Percentiles rank a stretch among this genome's conserved stretches.
Evolutionary conservation across 805 yeast species (phyloP).

Genomic region (Priceomyces fermenticarens): DNA sequence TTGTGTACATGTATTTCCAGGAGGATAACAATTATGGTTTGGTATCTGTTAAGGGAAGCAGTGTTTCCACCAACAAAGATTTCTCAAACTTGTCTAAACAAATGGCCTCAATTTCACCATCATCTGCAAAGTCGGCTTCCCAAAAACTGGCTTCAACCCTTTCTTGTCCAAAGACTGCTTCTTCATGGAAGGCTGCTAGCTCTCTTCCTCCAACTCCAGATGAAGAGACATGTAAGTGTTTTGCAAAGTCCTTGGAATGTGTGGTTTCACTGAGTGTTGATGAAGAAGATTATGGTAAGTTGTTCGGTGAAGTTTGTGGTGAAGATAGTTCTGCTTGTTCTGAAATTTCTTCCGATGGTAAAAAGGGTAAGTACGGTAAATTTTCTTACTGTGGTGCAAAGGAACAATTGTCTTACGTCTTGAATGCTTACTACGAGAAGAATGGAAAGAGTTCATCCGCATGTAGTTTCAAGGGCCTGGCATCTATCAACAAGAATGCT

Average conservation of each 20-base stretch:
- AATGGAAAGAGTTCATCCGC: conserved; percentile 24
- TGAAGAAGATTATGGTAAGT: conserved; percentile 29
- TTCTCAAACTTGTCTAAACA: conserved; percentile 60
- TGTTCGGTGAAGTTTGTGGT: conserved; percentile 33
- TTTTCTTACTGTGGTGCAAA: conserved; percentile 36
- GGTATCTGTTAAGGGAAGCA: conserved; percentile 47
- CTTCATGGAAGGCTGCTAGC: conserved; percentile 37
- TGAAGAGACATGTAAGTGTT: conserved; percentile 33
- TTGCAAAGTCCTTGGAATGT: conserved; percentile 32
- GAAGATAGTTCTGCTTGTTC: conserved; percentile 25
- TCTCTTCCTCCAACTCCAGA: conserved; percentile 45
- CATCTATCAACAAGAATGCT: conserved; percentile 22
- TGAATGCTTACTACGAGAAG: conserved; percentile 35
- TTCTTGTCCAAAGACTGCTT: conserved; percentile 32
- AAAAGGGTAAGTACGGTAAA: conserved; percentile 40
- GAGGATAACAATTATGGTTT: conserved; percentile 76
- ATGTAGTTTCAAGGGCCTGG: conserved; percentile 41
- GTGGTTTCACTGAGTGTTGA: conserved; percentile 27
- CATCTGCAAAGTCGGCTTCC: conserved; percentile 17
- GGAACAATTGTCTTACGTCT: conserved; percentile 36
- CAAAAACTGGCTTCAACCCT: conserved; percentile 26
- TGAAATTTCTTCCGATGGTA: conserved; percentile 37
- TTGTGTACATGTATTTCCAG: conserved; percentile 80
- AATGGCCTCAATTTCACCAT: conserved; percentile 46
- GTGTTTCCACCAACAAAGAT: conserved; percentile 62